phyloP scores from a whole-genome alignment of 441 rosid genomes.

The Corymbia citriodora region DNA sequence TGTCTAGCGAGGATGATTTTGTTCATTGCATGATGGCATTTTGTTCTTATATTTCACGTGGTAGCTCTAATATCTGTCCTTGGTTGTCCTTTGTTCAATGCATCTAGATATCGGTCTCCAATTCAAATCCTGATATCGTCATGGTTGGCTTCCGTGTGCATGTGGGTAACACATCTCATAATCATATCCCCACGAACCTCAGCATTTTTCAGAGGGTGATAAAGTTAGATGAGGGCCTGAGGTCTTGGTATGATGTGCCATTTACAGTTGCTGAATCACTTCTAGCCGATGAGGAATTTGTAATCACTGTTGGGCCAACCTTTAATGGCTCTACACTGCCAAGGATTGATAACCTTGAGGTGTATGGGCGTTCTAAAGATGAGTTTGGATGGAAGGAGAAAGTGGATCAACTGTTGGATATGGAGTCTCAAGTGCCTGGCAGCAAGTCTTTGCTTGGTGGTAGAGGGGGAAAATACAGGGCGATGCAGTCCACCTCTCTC shows the following conservation, averaged over 20 bases:
- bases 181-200: conserved; percentile 94
- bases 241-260: conserved; percentile 99
- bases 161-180: conserved; percentile 92
- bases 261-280: conserved; percentile 98
- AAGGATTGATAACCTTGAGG: conserved; percentile 96
- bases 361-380: conserved; percentile 98
- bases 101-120: conserved; percentile 82
- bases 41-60: not conserved
- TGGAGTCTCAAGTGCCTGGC: conserved; percentile 98
- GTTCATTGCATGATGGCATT: not conserved
- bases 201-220: conserved; percentile 90
- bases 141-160: conserved; percentile 99
- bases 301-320: conserved; percentile 82
- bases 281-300: conserved; percentile 98
- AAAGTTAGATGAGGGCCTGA: conserved; percentile 98
- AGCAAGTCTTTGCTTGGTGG: conserved; percentile 64
- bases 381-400: conserved; percentile 99
- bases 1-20: not conserved
- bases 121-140: conserved; percentile 95
- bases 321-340: conserved; percentile 82
- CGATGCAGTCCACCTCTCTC: conserved; percentile 64
- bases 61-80: not conserved
- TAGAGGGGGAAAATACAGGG: conserved; percentile 63
- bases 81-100: conserved; percentile 5
- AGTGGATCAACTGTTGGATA: conserved; percentile 88